phyloP scores from a whole-genome alignment of 352 stramenopile genomes.

The Phytophthora macrochlamydospora region DNA sequence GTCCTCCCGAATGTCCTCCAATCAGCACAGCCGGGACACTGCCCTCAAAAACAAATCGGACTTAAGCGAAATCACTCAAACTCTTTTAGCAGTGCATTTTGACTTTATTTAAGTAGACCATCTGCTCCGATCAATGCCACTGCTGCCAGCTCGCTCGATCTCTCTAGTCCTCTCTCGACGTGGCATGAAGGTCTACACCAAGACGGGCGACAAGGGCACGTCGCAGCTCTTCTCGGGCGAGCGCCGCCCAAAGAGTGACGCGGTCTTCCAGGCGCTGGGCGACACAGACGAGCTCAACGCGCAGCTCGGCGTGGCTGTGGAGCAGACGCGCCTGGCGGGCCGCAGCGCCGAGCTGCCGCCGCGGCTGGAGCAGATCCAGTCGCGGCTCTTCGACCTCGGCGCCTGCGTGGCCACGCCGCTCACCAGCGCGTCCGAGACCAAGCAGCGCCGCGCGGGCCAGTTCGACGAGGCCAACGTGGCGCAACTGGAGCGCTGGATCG shows the following conservation, averaged over 20 bases:
- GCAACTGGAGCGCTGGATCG: slow-evolving; percentile 84
- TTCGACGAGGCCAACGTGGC: slow-evolving; percentile 74
- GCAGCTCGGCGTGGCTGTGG: slow-evolving; percentile 67
- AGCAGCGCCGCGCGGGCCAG: slow-evolving; percentile 61
- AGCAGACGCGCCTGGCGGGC: slow-evolving; percentile 41
- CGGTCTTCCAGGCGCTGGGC: slow-evolving; percentile 89
- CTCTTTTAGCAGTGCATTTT: too few species aligned
- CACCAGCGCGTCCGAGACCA: slow-evolving; percentile 60
- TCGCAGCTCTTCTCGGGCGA: slow-evolving; percentile 93
- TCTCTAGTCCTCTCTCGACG: not conserved
- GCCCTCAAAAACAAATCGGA: too few species aligned
- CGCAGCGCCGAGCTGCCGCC: slow-evolving; percentile 54
- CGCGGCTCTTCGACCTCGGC: slow-evolving; percentile 90
- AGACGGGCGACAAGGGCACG: slow-evolving; percentile 92
- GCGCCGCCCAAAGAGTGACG: slow-evolving; percentile 84
- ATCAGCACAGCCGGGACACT: too few species aligned
- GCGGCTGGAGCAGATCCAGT: slow-evolving; percentile 89
- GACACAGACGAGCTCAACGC: slow-evolving; percentile 93
- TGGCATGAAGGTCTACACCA: slow-evolving; percentile 92
- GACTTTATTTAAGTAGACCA: too few species aligned
- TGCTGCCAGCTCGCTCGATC: too few species aligned
- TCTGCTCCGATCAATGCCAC: too few species aligned
- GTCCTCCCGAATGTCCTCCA: too few species aligned
- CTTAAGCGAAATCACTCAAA: too few species aligned
- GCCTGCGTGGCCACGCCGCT: slow-evolving; percentile 88